Evolutionary conservation across 306 rosid genomes (phyloP), one percentile per base, ranked within the genome.

Genomic region (Pyrus bretschneideri): DNA sequence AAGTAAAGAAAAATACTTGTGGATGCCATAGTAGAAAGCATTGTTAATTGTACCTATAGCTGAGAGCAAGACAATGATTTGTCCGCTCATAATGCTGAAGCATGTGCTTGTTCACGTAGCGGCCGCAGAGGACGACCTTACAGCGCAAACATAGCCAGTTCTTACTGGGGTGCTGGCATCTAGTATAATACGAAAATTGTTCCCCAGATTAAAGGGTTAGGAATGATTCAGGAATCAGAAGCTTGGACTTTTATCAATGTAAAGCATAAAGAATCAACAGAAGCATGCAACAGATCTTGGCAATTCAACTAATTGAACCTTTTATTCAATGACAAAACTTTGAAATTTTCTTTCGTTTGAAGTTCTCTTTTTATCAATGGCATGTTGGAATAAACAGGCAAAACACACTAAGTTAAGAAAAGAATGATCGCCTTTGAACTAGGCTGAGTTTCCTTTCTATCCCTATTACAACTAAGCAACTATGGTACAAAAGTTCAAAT

Each of bases 91-190:
- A 89, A 81, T 92, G 97, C 54, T 78, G 78, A 40, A 90, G 96
- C 97, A 94, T 90, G 81, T 91, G 98, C 80, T 87, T 91, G 89
- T 89, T 94, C 27, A 90, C 95, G 72, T 92, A 92, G 57, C 96
- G 92, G 86, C 98, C 83, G 70, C 98, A 92, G 6, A 89, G 82
- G 4, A 94, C 92, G 0, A 87, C 85, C 86, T 94, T 90, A 46
- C 93, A 89, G 59, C 95, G 83, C 52, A 92, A 81, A 44, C 98
- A 94, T 71, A 90, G 14, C 97, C 98, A 92, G 78, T 90, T 94
- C 86, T 94, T 96, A 25, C 27, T 25, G 27, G 27, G 27, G 27
- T 25, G 27, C 27, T 25, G 27, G 27, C 27, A 25, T 25, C 27
- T 25, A 25, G 27, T 25, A 25, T 25, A 25, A 25, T 25, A 25